A percentile compares a stretch with the other conserved stretches of the same genome.
phyloP scores from a whole-genome alignment of 2,329 filamentous ascomycete species.

The Celoporthe dispersa region DNA sequence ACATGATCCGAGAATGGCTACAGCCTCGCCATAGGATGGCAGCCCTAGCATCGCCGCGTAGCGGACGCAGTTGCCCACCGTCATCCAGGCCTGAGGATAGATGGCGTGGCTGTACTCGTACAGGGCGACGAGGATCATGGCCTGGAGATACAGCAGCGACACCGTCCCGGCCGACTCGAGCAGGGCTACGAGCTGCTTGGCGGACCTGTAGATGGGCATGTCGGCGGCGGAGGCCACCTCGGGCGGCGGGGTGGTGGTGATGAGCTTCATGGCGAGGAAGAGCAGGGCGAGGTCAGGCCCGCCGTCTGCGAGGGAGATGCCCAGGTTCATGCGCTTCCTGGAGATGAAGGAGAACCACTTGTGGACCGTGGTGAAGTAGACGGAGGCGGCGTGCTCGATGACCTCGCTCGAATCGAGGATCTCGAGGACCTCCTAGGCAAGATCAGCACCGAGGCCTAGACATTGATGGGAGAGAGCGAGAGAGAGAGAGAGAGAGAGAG shows the following conservation, averaged over 20 bases:
- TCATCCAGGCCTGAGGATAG: slow-evolving; percentile 55
- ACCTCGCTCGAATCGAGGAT: slow-evolving; percentile 43
- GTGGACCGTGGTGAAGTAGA: slow-evolving; percentile 51
- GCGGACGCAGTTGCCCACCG: slow-evolving; percentile 48
- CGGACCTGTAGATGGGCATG: slow-evolving; percentile 46
- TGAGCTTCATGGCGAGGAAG: slow-evolving; percentile 54
- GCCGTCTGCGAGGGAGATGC: slow-evolving; percentile 47
- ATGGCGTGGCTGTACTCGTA: slow-evolving; percentile 55
- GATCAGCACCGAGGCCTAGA: slow-evolving; percentile 1
- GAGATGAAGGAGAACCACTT: slow-evolving; percentile 54
- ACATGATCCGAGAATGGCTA: slow-evolving; percentile 42
- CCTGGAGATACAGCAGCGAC: slow-evolving; percentile 50
- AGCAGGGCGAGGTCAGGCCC: slow-evolving; percentile 52
- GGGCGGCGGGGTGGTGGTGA: slow-evolving; percentile 42
- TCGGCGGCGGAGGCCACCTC: slow-evolving; percentile 40
- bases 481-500: too few relatives aligned
- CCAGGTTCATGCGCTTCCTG: slow-evolving; percentile 49
- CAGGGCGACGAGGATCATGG: slow-evolving; percentile 49
- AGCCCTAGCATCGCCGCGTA: slow-evolving; percentile 52
- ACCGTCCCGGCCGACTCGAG: slow-evolving; percentile 48
- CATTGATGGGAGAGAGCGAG: too few relatives aligned
- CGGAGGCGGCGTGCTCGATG: slow-evolving; percentile 43
- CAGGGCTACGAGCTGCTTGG: slow-evolving; percentile 47
- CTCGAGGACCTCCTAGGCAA: slow-evolving; percentile 43
- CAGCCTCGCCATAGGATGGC: slow-evolving; percentile 42